A percentile compares a stretch with the other conserved stretches of the same genome.
These are phyloP conservation scores for Rubia balearica DNA, from an alignment of 305 asterid genomes.

Conservation along the genomic window DNA sequence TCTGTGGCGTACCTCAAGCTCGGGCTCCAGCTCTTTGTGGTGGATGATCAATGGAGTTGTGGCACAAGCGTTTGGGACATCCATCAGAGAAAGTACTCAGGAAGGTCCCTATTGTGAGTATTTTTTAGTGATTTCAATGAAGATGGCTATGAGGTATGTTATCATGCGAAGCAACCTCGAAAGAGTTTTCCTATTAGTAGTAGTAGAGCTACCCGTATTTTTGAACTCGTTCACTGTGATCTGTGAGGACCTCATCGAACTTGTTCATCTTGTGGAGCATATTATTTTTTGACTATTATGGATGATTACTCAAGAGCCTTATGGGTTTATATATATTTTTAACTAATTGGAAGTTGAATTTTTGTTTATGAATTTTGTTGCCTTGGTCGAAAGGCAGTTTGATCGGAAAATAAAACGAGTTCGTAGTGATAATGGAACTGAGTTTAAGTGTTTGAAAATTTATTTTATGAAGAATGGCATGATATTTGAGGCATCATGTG, in stretches of 20 bases:
- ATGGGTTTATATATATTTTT: constrained; percentile 6
- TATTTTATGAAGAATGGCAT: constrained; percentile 13
- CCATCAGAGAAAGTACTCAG: not conserved
- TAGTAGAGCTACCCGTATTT: constrained; percentile 1
- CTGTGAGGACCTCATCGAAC: no score
- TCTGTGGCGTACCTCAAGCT: not conserved
- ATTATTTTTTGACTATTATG: constrained; percentile 10
- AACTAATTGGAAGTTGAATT: constrained; percentile 1
- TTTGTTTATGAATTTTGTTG: not conserved
- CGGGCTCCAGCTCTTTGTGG: constrained; percentile 1
- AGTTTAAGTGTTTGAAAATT: not conserved
- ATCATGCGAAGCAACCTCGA: constrained; percentile 5
- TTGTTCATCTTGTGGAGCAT: no score
- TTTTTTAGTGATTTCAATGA: constrained; percentile 2
- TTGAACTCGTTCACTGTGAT: constrained; percentile 2
- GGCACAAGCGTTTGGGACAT: constrained; percentile 5
- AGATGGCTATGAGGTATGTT: constrained; percentile 12
- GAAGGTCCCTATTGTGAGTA: not conserved
- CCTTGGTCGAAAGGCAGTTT: constrained; percentile 3
- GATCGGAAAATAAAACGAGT: not conserved
- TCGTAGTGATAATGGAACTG: constrained; percentile 9
- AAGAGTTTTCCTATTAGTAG: constrained; percentile 3
- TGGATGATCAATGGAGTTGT: not conserved
- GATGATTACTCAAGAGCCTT: constrained; percentile 10
- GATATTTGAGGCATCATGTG: constrained; percentile 8